These are phyloP conservation scores for Fomes fomentarius DNA, from an alignment of 1,284 basidiomycete species.

Conservation along the genomic window DNA sequence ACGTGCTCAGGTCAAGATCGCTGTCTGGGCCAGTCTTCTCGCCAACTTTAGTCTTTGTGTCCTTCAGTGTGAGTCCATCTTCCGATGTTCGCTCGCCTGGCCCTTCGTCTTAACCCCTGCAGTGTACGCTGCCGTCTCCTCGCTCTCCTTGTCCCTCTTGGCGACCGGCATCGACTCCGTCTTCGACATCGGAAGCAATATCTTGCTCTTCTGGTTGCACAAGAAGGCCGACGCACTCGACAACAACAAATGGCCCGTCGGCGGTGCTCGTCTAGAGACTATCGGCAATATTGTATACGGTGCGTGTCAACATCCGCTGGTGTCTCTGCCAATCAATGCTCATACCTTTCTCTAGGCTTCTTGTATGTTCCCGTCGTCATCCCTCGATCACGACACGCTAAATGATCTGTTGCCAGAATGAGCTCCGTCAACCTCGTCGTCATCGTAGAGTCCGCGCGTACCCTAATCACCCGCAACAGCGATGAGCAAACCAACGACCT, in stretches of 20 bases:
- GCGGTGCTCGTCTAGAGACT: constrained; percentile 88
- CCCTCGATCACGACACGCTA: not conserved
- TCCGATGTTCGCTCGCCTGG: constrained; percentile 5
- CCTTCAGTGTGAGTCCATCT: constrained; percentile 59
- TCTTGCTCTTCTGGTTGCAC: constrained; percentile 85
- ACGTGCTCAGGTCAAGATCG: constrained; percentile 75
- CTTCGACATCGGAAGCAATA: constrained; percentile 91
- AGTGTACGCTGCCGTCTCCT: constrained; percentile 89
- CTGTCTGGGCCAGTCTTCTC: constrained; percentile 81
- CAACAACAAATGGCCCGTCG: constrained; percentile 87
- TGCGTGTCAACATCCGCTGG: constrained; percentile 34
- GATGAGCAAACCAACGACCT: constrained; percentile 66
- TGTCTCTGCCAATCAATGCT: constrained; percentile 6
- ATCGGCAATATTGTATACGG: constrained; percentile 92
- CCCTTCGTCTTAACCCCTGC: constrained; percentile 2
- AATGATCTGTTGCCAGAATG: constrained; percentile 57
- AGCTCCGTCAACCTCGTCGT: constrained; percentile 84
- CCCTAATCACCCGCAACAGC: constrained; percentile 61
- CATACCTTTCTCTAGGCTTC: constrained; percentile 52
- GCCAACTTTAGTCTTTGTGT: constrained; percentile 76
- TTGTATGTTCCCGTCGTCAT: constrained; percentile 52
- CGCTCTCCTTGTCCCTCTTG: constrained; percentile 85
- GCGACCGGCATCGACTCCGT: constrained; percentile 90
- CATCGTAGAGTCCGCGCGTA: constrained; percentile 81
- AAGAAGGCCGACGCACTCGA: constrained; percentile 76